These are phyloP conservation scores for Fusarium nodosum DNA, from an alignment of 2,329 filamentous ascomycete genomes.

Conservation along the genomic window DNA sequence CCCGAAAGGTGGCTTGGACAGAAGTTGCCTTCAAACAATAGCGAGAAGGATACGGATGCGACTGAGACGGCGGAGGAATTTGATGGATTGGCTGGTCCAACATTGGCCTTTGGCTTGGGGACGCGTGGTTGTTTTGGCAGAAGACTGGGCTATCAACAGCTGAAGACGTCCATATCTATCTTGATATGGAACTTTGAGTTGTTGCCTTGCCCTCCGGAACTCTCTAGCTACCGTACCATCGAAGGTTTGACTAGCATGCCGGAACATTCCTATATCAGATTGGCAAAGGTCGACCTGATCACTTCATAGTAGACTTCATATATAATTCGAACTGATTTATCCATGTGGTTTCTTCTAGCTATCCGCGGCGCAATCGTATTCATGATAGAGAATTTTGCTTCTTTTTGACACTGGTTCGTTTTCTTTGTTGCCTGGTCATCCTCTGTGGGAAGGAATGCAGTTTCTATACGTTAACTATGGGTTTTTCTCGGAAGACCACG, in stretches of 20 bases:
- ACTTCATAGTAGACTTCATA: background rate
- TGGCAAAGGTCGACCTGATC: background rate
- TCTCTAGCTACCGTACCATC: background rate
- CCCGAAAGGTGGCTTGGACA: background rate
- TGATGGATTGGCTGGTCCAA: background rate
- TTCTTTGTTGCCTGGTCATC: accelerated
- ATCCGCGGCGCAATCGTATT: background rate
- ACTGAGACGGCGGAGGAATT: background rate
- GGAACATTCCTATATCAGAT: background rate
- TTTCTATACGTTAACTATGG: background rate
- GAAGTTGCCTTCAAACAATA: background rate
- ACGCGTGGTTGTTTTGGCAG: background rate
- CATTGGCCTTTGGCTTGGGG: background rate
- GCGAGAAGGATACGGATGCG: accelerated
- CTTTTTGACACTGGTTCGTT: accelerated
- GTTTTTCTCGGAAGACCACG: background rate
- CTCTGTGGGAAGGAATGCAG: too few species aligned
- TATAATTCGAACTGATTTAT: background rate
- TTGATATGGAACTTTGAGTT: conserved; percentile 1
- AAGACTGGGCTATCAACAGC: background rate
- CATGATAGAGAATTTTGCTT: accelerated
- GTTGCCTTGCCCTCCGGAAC: background rate
- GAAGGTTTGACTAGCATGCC: background rate
- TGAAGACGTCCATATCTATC: background rate
- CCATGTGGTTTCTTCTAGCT: accelerated